phyloP scores from a whole-genome alignment of 83 land plant species.

The Picea engelmannii region DNA sequence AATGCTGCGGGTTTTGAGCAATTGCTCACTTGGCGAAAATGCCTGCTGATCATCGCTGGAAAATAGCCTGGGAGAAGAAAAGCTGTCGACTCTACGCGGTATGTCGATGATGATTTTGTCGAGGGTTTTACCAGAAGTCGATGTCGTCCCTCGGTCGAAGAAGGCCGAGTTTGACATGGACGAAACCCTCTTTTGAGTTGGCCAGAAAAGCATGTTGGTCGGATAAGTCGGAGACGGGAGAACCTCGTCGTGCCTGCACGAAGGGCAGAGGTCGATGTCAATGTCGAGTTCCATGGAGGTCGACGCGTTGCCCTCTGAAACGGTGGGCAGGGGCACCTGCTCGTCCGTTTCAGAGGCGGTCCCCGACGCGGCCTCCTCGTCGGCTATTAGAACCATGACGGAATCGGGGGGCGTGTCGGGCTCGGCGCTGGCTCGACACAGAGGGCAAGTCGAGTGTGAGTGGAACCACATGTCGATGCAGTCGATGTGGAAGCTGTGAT shows the following conservation, averaged over 20 bases:
- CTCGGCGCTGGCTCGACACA: constrained; percentile 32
- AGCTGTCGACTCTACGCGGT: constrained; percentile 12
- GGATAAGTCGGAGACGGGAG: constrained; percentile 27
- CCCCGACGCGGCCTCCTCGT: neutral
- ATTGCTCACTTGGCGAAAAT: constrained; percentile 7
- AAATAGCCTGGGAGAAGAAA: too few species aligned
- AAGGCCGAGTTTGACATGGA: neutral
- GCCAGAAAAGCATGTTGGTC: constrained; percentile 59
- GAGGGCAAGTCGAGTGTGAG: constrained; percentile 51
- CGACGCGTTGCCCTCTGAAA: too few species aligned
- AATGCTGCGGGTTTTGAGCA: constrained; percentile 30
- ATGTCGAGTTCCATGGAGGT: too few species aligned
- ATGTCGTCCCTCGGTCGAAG: constrained; percentile 6
- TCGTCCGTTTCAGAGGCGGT: neutral
- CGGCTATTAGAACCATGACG: neutral
- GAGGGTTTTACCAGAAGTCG: neutral
- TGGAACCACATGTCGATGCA: too few species aligned
- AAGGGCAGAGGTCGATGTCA: too few species aligned
- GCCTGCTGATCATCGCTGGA: neutral
- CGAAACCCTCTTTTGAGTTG: constrained; percentile 33
- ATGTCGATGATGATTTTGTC: constrained; percentile 32
- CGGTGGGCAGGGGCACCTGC: too few species aligned
- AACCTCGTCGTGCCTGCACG: too few species aligned
- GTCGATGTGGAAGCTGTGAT: too few species aligned
- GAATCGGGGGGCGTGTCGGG: neutral